Evolutionary conservation across 495 filamentous ascomycete species (phyloP).

Genomic region (Aspergillus incahuasiensis): DNA sequence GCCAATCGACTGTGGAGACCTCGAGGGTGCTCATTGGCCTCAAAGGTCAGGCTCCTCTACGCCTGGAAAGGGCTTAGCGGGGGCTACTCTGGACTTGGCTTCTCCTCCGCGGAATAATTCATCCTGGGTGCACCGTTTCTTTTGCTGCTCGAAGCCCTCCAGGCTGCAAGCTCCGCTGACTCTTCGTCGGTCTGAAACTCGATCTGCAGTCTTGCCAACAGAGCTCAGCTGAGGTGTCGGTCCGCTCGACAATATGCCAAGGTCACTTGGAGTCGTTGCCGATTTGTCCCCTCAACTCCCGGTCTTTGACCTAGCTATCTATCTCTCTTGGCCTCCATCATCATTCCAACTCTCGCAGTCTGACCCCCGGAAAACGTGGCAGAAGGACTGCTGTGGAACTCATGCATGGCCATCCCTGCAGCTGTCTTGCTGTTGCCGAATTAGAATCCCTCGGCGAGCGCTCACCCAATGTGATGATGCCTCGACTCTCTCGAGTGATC

Average conservation of each 20-base stretch:
- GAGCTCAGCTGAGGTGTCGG: too few relatives aligned
- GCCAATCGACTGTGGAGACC: too few relatives aligned
- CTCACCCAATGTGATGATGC: background rate
- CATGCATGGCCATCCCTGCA: conserved; percentile 5
- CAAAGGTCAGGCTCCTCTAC: too few relatives aligned
- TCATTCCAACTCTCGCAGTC: background rate
- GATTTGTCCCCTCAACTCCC: background rate
- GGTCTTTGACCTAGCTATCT: too few relatives aligned
- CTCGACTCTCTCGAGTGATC: background rate
- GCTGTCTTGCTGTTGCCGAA: background rate
- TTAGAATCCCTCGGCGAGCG: background rate
- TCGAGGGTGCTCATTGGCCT: too few relatives aligned
- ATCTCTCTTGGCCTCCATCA: background rate
- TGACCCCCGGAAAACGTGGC: conserved; percentile 6
- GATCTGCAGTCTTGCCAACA: too few relatives aligned
- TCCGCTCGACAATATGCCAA: too few relatives aligned
- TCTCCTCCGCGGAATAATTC: too few relatives aligned
- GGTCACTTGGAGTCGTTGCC: background rate
- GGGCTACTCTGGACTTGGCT: background rate
- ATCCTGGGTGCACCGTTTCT: too few relatives aligned
- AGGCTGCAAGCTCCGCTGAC: background rate
- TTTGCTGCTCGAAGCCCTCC: too few relatives aligned
- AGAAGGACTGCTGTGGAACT: background rate
- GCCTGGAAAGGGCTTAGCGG: too few relatives aligned
- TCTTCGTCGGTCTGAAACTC: background rate